phyloP scores from a whole-genome alignment of 2,329 filamentous ascomycete species.

The Scytalidium sp. region DNA sequence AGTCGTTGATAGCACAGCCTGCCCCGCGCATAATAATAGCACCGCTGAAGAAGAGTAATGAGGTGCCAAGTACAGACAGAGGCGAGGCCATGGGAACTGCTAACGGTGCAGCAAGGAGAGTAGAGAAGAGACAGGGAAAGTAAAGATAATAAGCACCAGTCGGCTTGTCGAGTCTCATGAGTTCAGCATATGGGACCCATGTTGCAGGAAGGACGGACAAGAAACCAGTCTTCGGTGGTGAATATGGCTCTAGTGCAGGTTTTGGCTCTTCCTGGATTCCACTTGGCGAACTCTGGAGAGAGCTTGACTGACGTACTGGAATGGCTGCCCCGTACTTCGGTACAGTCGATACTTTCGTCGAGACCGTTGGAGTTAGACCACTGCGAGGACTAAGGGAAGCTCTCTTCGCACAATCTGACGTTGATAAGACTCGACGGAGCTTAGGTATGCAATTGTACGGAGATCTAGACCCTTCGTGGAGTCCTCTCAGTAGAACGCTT shows the following conservation, averaged over 20 bases:
- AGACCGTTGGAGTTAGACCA: background rate
- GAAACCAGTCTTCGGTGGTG: conserved; percentile 68
- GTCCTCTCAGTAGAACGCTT: conserved; percentile 3
- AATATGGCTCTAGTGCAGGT: conserved; percentile 40
- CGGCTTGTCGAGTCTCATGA: conserved; percentile 78
- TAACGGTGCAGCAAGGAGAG: conserved; percentile 73
- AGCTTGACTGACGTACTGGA: background rate
- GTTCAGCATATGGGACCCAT: conserved; percentile 77
- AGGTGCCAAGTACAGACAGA: conserved; percentile 59
- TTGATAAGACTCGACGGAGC: background rate
- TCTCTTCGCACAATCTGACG: background rate
- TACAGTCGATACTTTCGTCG: background rate
- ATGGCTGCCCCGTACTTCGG: background rate
- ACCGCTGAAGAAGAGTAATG: conserved; percentile 69
- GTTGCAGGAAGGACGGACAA: conserved; percentile 66
- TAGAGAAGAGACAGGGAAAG: conserved; percentile 83
- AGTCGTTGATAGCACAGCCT: conserved; percentile 85
- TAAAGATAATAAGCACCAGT: conserved; percentile 81
- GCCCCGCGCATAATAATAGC: conserved; percentile 84
- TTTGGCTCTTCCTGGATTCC: background rate
- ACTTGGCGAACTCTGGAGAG: background rate
- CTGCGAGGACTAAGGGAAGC: background rate
- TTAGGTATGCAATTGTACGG: background rate
- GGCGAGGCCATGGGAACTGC: conserved; percentile 58
- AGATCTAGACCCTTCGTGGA: background rate